Evolutionary conservation across 2,329 filamentous ascomycete species (phyloP), one percentile per base, ranked within the genome.

Genomic region (Aspergillus amoenus): DNA sequence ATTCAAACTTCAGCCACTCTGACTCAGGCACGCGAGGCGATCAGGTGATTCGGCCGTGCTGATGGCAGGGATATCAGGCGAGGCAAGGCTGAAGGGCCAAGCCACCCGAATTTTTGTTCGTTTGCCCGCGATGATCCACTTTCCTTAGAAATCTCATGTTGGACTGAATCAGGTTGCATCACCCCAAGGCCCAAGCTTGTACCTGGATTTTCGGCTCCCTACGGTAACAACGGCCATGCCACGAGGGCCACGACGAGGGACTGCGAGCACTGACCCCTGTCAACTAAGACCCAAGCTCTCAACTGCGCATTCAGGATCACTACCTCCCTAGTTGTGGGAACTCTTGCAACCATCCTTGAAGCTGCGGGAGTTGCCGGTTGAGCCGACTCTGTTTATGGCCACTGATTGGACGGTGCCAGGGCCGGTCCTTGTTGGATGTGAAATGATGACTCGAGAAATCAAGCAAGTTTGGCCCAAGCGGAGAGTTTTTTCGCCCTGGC

Each of bases 391-490:
- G 48, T 42, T 42, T 32, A 39, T 39, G 37, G 48, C 48, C 4
- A 22, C n/a, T 51, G n/a, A 41, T 42, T 30, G 39, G 48, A n/a
- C 6, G 9, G 9, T 8, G 15, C 13, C 22, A 4, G 24, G 43
- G 22, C 3, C 8, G 4, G 4, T 30, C 34, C 34, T 41, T 39
- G n/a, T n/a, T 30, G 27, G 27, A 34, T 41, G 27, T 41, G 27
- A 37, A 47, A 47, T 47, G 32, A 48, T 37, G 46, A 39, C 43
- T 30, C 43, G 43, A 46, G 43, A 3, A 47, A 47, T 47, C 44
- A 37, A 47, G 44, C 12, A 47, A 45, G 11, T 15, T 17, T 3
- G 43, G 43, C 18, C 42, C 15, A 47, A n/a, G 44, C 44, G 44
- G 44, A 34, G 44, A 18, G 44, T 13, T 30, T 46, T 46, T 43